A percentile compares a stretch with the other conserved stretches of the same genome.
These are phyloP conservation scores for Crucibulum laeve DNA, from an alignment of 768 basidiomycete species.

Conservation along the genomic window DNA sequence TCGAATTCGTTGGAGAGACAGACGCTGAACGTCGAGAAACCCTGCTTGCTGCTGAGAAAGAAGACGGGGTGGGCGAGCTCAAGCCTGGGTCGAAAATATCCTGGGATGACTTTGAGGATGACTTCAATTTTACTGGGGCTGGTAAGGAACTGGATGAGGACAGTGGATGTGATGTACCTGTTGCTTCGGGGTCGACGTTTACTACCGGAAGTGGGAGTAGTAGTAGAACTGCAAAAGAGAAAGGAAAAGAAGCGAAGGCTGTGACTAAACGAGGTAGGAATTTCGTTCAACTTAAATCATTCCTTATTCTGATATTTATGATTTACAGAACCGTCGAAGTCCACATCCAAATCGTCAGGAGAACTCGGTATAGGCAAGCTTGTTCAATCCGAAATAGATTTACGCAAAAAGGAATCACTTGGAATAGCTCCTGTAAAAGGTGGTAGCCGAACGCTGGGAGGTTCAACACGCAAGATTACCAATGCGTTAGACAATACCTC, in stretches of 20 bases:
- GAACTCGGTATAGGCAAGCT: slow-evolving; percentile 26
- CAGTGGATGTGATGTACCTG: slow-evolving; percentile 18
- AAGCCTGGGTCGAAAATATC: slow-evolving; percentile 31
- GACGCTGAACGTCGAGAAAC: slow-evolving; percentile 46
- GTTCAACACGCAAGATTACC: too few relatives aligned
- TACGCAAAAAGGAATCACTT: slow-evolving; percentile 38
- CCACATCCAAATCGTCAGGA: not conserved
- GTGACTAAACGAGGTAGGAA: not conserved
- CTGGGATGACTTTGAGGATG: slow-evolving; percentile 42
- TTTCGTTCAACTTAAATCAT: not conserved
- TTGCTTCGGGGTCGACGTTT: slow-evolving; percentile 29
- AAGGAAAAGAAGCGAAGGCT: slow-evolving; percentile 5
- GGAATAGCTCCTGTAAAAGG: slow-evolving; percentile 33
- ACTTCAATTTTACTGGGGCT: slow-evolving; percentile 38
- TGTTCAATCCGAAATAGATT: slow-evolving; percentile 38
- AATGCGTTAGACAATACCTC: too few relatives aligned
- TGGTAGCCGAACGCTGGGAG: slow-evolving; percentile 18
- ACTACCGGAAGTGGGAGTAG: slow-evolving; percentile 8
- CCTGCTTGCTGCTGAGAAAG: slow-evolving; percentile 42
- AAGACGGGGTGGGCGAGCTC: slow-evolving; percentile 33
- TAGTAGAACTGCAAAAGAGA: slow-evolving; percentile 7
- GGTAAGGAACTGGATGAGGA: slow-evolving; percentile 2
- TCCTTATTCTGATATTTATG: slow-evolving; percentile 1
- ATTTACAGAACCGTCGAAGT: slow-evolving; percentile 2
- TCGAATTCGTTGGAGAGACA: slow-evolving; percentile 35